Base-by-base conservation (phyloP, 2,329 filamentous ascomycete genomes). In the Sporothrix curviconia region DNA sequence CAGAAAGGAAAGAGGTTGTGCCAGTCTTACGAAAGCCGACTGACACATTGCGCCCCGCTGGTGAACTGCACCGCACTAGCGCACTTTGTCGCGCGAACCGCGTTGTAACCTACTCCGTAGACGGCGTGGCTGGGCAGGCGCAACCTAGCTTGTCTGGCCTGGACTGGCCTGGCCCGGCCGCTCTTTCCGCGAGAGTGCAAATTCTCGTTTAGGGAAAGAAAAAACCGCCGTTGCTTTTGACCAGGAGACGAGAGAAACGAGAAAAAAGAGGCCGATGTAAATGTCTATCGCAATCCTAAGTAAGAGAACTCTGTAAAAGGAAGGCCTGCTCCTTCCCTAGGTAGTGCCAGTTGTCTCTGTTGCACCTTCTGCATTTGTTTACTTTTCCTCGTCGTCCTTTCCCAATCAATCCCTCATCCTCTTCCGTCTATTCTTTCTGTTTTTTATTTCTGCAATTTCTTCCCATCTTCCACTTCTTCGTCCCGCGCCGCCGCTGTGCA, bases 81-180 rank as follows among this genome's bases (percentile, higher is more conserved):
- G 46, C 22, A n/a, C 11, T 46, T 57, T 55, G 53, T 62, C 56
- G 58, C n/a, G n/a, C 60, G 58, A 59, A 51, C 37, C 58, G 60
- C 60, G 60, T 61, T 58, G 55, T 30, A 43, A 58, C 40, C 49
- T 28, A 36, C 49, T n/a, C n/a, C 36, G 32, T 52, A 22, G 32
- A 34, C 59, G 44, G 58, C 50, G 57, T 61, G 57, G 56, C 50
- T 57, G 44, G 57, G 54, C 52, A 56, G 34, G 36, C 47, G 37
- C 42, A 42, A 43, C 22, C n/a, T 9, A 9, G 14, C n/a, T n/a
- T n/a, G n/a, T n/a, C n/a, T n/a, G n/a, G n/a, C n/a, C 14, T 43
- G 49, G 43, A 30, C 43, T 46, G 43, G 46, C 6, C 32, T n/a
- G 1, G 11, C 12, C 46, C 22, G 59, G 55, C 55, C 59, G 59